Base-by-base conservation (phyloP, 768 basidiomycete species). In the Agrocybe praecox region DNA sequence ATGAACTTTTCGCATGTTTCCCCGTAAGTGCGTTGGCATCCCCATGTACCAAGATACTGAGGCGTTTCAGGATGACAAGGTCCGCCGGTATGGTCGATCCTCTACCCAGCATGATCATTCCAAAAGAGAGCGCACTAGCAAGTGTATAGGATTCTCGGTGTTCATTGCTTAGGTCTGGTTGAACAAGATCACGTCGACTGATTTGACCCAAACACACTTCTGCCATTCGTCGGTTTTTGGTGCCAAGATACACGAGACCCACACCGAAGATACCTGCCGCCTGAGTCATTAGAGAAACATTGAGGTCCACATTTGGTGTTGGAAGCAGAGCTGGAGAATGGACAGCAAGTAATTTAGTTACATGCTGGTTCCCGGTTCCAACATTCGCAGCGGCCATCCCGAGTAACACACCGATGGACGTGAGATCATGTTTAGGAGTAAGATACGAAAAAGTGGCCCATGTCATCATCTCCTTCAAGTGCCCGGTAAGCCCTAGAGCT, bases 401-500 rank as follows among this genome's bases (percentile, higher is more conserved):
- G 4, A 99, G 84, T 0, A 99, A 81, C 42, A 98, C 83, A 2
- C 90, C 97, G 46, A 97, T 94, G 2, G 94, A 94, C 0, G 96
- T 98, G 60, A 94, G 80, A 64, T 98, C 96, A 68, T 98, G 96
- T 65, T 98, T 95, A 5, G 94, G 93, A 2, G 95, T 96, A 64
- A 99, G 82, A 70, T 98, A 97, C 14, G 87, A 86, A 69, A 96
- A 98, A 0, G 95, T 95, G 70, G 97, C 94, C 92, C 95, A 96
- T 1, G 93, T 94, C 64, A 92, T 72, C 85, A 99, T 86, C 56
- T 88, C 86, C 60, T 87, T 86, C 58, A 98, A 78, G 68, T 98
- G 96, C 0, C 97, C 97, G 1, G 88, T 92, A 21, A 99, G 76
- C 0, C 97, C 97, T 9, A 99, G 81, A 15, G 93, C 97, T 40